phyloP scores from a whole-genome alignment of 208 protist genomes.

The Tritrichomonas foetus region DNA sequence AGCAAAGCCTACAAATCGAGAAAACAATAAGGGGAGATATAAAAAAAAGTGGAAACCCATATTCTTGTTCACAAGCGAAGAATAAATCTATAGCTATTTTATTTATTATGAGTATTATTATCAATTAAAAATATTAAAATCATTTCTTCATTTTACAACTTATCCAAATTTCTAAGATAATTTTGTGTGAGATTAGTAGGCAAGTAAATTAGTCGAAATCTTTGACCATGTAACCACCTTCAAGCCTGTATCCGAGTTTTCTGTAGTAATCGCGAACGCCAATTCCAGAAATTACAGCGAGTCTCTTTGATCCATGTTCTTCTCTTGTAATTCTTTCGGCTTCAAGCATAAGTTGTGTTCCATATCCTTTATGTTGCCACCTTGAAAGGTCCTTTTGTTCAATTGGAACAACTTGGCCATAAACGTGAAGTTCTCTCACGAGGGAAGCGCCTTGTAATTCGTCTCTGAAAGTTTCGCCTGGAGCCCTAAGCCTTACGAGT shows the following conservation, averaged over 20 bases:
- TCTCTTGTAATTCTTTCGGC: conserved; percentile 80
- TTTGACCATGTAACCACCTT: conserved; percentile 62
- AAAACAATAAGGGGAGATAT: too few species aligned
- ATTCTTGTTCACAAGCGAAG: too few species aligned
- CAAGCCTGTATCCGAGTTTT: conserved; percentile 77
- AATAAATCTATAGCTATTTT: too few species aligned
- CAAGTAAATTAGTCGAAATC: conserved; percentile 51
- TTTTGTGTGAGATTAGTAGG: conserved; percentile 4
- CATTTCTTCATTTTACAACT: too few species aligned
- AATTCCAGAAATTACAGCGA: conserved; percentile 91
- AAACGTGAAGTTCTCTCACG: conserved; percentile 94
- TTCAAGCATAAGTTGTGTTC: conserved; percentile 83
- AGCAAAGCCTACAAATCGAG: too few species aligned
- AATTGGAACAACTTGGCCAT: conserved; percentile 67
- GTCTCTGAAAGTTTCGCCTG: conserved; percentile 63
- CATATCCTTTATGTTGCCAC: conserved; percentile 75
- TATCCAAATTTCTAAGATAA: too few species aligned
- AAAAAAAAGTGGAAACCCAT: too few species aligned
- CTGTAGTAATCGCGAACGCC: conserved; percentile 93
- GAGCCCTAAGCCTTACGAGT: conserved; percentile 62
- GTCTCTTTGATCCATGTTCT: conserved; percentile 71
- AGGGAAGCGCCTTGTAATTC: conserved; percentile 66
- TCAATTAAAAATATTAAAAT: too few species aligned
- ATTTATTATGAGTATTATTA: too few species aligned
- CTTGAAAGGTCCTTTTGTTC: conserved; percentile 70